Base-by-base conservation (phyloP, 805 yeast genomes). In the Blastobotrys parvus region DNA sequence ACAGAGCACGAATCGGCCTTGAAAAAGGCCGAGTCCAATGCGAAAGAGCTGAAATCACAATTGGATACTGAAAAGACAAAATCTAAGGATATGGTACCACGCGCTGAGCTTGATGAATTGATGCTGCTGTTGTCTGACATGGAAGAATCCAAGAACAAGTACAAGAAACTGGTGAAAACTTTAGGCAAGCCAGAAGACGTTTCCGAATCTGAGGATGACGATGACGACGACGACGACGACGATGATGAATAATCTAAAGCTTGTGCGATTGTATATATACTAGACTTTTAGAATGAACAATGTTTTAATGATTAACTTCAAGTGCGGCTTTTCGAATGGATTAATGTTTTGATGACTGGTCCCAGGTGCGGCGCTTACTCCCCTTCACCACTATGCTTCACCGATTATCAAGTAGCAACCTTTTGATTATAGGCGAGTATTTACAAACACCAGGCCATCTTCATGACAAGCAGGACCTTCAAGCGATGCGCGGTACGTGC, bases 101-200 rank as follows among this genome's bases (percentile, higher is more conserved):
- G 68, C 48, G 55, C 72, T 2, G 85, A 79, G 20, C 55, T 78
- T 8, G 95, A 87, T 53, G 94, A 85, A 48, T 60, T 87, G 53
- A 73, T 87, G 78, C 62, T 86, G 19, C 64, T 88, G 16, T 77
- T 88, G 59, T 75, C 82, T 16, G 94, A 85, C 37, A 64, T 86
- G 52, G 94, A 87, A 46, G 87, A 81, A 39, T 75, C 73, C 49
- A 77, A 77, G 45, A 65, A 69, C 23, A 68, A 68, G 48, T 80
- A 84, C 58, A 80, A 80, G 55, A 54, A 60, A 4, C 69, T 65
- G 45, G 67, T 82, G 31, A 68, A 66, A 44, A 64, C 58, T 0
- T 54, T 78, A 3, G 86, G 85, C 0, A 77, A 71, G 41, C 80
- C 72, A 1, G 78, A 87, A 3, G 77, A 85, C 38, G 90, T 81